Percentiles rank a stretch among this genome's conserved stretches.
phyloP scores from a whole-genome alignment of 2,329 filamentous ascomycete genomes.

The Dactylellina drechsleri region DNA sequence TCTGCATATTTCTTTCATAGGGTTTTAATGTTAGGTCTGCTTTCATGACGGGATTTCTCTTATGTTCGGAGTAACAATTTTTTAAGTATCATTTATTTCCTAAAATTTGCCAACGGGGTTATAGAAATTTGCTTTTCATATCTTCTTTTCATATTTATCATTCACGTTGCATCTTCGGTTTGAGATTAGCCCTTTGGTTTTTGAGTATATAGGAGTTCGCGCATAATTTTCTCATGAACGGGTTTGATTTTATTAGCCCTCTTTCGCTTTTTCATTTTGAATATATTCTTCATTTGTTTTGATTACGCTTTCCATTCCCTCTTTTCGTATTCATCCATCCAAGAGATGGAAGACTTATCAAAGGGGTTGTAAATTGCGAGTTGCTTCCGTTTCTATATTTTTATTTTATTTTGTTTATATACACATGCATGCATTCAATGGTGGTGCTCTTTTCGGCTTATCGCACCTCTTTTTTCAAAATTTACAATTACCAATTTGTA shows the following conservation, averaged over 20 bases:
- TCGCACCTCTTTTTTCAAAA: no score
- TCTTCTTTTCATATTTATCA: background rate
- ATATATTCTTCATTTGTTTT: background rate
- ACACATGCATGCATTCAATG: background rate
- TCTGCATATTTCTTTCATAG: slow-evolving; percentile 9
- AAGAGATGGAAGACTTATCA: no score
- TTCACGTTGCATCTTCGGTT: slow-evolving; percentile 1
- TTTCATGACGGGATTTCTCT: slow-evolving; percentile 17
- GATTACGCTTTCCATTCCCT: background rate
- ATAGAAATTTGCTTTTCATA: slow-evolving; percentile 24
- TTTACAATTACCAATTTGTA: no score
- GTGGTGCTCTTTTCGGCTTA: background rate
- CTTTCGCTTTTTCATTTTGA: no score
- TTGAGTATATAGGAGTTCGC: slow-evolving; percentile 6
- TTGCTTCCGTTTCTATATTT: background rate
- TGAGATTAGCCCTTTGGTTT: background rate
- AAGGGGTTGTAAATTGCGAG: no score
- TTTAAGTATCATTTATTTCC: slow-evolving; percentile 6
- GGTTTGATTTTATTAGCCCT: background rate
- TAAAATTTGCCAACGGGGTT: slow-evolving; percentile 29
- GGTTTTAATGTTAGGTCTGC: slow-evolving; percentile 31
- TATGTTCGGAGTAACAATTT: slow-evolving; percentile 15
- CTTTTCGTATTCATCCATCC: background rate
- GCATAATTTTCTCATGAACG: slow-evolving; percentile 8
- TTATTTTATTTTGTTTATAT: background rate